Evolutionary conservation across 2,329 filamentous ascomycete species (phyloP).

Genomic region (Verticillium albo-atrum): DNA sequence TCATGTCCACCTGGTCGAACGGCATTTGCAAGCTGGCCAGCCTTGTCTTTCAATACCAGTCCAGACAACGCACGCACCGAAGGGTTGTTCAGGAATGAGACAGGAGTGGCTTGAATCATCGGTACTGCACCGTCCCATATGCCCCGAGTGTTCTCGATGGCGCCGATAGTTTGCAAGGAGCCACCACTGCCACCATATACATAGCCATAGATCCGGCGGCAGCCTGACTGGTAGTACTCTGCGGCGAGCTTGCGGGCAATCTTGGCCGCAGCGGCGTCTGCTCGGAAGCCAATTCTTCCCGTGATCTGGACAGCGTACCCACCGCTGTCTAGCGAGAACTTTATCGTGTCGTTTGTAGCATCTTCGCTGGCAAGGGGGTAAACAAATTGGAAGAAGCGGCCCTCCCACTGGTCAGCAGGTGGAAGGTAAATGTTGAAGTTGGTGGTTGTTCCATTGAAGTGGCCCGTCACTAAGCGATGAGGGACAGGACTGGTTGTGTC

Average conservation of each 20-base stretch:
- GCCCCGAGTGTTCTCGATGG: constrained; percentile 12
- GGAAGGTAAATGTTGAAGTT: constrained; percentile 19
- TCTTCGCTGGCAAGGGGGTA: constrained; percentile 12
- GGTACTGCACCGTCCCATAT: constrained; percentile 17
- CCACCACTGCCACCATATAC: constrained; percentile 19
- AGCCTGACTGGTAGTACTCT: constrained; percentile 10
- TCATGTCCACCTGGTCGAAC: constrained; percentile 6
- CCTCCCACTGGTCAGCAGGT: constrained; percentile 6
- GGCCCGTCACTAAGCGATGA: constrained; percentile 12
- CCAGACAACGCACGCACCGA: constrained; percentile 10
- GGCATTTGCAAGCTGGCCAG: constrained; percentile 2
- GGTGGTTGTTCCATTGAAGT: constrained; percentile 11
- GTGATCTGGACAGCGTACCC: constrained; percentile 14
- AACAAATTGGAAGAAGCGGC: constrained; percentile 16
- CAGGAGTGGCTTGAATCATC: constrained; percentile 12
- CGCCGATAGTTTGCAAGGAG: constrained; percentile 14
- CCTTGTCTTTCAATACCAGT: constrained; percentile 2
- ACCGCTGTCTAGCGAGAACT: constrained; percentile 12
- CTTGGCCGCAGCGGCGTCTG: constrained; percentile 16
- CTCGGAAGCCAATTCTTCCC: constrained; percentile 11
- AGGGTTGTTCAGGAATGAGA: constrained; percentile 13
- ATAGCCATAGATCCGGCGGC: constrained; percentile 11
- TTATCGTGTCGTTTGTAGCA: constrained; percentile 7
- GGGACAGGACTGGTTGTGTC: constrained; percentile 4
- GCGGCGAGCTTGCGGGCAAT: constrained; percentile 10